Evolutionary conservation across 2,329 filamentous ascomycete genomes (phyloP).

Genomic region (Alternaria longipes): DNA sequence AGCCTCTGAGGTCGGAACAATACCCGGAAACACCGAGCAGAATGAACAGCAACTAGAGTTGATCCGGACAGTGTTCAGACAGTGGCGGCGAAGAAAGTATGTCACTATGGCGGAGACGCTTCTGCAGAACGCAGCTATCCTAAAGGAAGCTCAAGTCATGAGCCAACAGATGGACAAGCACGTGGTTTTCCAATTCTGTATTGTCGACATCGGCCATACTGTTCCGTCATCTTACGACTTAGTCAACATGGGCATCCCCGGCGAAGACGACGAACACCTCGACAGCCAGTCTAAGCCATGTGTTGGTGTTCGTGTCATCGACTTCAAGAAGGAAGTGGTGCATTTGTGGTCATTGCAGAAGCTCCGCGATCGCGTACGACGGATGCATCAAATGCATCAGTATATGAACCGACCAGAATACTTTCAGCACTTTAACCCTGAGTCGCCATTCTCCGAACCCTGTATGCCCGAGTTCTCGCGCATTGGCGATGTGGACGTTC

Average conservation of each 20-base stretch:
- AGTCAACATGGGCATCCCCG: conserved; percentile 87
- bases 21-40: conserved; percentile 43
- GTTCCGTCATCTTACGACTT: conserved; percentile 96
- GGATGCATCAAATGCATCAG: conserved; percentile 97
- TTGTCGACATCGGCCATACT: conserved; percentile 87
- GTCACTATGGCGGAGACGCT: conserved; percentile 94
- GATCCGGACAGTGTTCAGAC: conserved; percentile 71
- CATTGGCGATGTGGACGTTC: conserved; percentile 91
- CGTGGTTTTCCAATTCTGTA: conserved; percentile 93
- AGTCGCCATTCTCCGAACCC: conserved; percentile 90
- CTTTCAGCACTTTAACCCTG: conserved; percentile 87
- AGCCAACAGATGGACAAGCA: conserved; percentile 94
- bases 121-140: conserved; percentile 81
- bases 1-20: conserved; percentile 26
- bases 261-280: conserved; percentile 84
- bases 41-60: conserved; percentile 76
- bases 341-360: conserved; percentile 96
- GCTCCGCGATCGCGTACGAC: conserved; percentile 82
- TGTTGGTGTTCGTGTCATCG: conserved; percentile 86
- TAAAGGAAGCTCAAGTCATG: conserved; percentile 98
- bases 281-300: conserved; percentile 88
- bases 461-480: conserved; percentile 93
- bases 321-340: conserved; percentile 85
- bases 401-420: conserved; percentile 96
- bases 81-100: conserved; percentile 86